Base-by-base conservation (phyloP, 768 basidiomycete species). In the Neoboletus magnificus region DNA sequence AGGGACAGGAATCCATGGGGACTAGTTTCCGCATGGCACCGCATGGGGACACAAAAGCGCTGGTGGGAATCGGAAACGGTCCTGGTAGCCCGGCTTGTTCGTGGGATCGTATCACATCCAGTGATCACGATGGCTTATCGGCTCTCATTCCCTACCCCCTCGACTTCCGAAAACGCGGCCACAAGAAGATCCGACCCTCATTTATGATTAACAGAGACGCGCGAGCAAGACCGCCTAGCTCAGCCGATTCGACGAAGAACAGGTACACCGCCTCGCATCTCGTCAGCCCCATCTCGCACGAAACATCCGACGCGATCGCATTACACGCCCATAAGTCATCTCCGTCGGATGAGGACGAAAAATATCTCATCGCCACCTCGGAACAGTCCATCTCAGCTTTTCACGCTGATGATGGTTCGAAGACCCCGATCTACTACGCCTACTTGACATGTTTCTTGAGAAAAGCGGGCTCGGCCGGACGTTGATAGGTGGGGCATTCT, bases 401-500 rank as follows among this genome's bases (percentile, higher is more conserved):
- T 72, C 93, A 98, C 76, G 83, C 89, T 48, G 95, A 95, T 65
- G 97, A 73, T 98, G 96, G 93, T 95, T 99, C 73, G 95, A 96
- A 65, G 84, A 85, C 70, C 94, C 94, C 1, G 85, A 91, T 97
- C 68, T 80, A 82, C 75, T 97, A 89, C 65, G 90, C 90, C 22
- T 91, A 87, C 71, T 91, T 87, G 66, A 98, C 96, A 15, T 98
- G 96, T 73, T 99, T 99, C 87, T 86, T 97, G 27, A 98, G 98
- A 75, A 97, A 99, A 76, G 97, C 97, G 2, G 97, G 97, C 33
- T 90, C 93, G 3, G 93, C 93, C 9, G 97, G 97, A 4, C 88
- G 93, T n/a, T 52, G 97, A 99, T 64, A 98, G 96, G 81, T 98
- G 96, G 94, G 97, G 97, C 55, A 98, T 98, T 73, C 98, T 99